Evolutionary conservation across 1,284 basidiomycete genomes (phyloP), one percentile per base, ranked within the genome.

Genomic region (Trametes polyzona): DNA sequence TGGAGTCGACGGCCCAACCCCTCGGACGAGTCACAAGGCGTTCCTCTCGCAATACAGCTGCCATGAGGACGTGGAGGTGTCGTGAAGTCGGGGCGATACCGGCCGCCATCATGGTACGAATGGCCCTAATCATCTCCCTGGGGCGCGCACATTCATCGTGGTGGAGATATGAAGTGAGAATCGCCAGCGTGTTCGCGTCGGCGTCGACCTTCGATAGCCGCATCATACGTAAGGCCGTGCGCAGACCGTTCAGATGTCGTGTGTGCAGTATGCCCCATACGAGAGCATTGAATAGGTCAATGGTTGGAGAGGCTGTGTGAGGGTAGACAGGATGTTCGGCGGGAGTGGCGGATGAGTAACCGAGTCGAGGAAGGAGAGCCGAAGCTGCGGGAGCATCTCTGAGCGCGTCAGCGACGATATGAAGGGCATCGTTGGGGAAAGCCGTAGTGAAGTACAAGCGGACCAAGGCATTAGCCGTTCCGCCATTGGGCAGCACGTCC

Each of bases 221-320:
- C 86, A 92, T 89, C 51, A 85, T 74, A 23, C 70, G 70, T 55
- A 86, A 71, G 37, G 87, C 69, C 44, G 63, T 61, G 35, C 69
- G 73, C 48, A 82, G 76, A 32, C 74, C 78, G 30, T 71, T 58
- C 37, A 89, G 67, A 35, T 86, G 85, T 56, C 73, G 74, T 37
- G 71, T 69, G 26, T 66, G 67, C 52, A 89, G 69, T 11, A 81
- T 54, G 30, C 82, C 81, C 42, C 74, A 73, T 11, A 89, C 69
- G 19, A 87, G 68, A 14, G 82, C 76, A 65, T 91, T 90, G 73
- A 88, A 80, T 17, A 88, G 71, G 37, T 78, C 73, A 23, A 74
- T 72, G 3, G 78, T 81, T 23, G 82, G 81, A 17, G 35, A 24
- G 17, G 46, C 53, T 1, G 64, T 44, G 39, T 52, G 32, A 16